These are phyloP conservation scores for Mikania micrantha DNA, from an alignment of 129 eudicot species.

Conservation along the genomic window DNA sequence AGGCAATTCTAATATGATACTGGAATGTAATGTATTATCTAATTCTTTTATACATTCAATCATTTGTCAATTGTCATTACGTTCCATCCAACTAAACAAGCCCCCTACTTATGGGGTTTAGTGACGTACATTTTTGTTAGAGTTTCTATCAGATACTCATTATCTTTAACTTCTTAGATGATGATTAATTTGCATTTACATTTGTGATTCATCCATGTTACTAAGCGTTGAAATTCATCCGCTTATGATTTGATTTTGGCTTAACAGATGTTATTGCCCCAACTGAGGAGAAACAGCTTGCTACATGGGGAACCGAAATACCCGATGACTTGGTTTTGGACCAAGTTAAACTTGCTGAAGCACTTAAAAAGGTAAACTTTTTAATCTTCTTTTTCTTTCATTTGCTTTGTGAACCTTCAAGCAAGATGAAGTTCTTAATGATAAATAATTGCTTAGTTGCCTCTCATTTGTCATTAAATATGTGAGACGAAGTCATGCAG, in stretches of 20 bases:
- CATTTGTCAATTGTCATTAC: background rate
- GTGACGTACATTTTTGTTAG: background rate
- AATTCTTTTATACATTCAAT: background rate
- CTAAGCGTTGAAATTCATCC: background rate
- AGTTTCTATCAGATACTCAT: background rate
- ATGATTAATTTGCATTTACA: background rate
- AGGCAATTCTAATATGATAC: background rate
- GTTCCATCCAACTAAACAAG: background rate
- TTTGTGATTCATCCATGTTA: background rate
- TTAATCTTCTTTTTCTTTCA: background rate
- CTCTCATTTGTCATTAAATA: background rate
- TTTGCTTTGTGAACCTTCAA: background rate
- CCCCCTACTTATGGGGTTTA: background rate
- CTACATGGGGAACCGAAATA: conserved; percentile 78
- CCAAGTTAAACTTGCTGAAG: conserved; percentile 49
- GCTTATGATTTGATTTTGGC: background rate
- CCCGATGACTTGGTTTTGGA: conserved; percentile 77
- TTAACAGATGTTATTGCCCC: conserved; percentile 27
- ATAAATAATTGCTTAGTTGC: background rate
- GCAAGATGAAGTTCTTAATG: background rate
- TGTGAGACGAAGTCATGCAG: background rate
- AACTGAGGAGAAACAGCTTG: conserved; percentile 48
- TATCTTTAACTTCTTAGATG: background rate
- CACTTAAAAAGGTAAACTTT: conserved; percentile 60
- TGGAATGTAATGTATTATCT: background rate